These are phyloP conservation scores for Puccinia novopanici DNA, from an alignment of 1,284 basidiomycete species.

Conservation along the genomic window DNA sequence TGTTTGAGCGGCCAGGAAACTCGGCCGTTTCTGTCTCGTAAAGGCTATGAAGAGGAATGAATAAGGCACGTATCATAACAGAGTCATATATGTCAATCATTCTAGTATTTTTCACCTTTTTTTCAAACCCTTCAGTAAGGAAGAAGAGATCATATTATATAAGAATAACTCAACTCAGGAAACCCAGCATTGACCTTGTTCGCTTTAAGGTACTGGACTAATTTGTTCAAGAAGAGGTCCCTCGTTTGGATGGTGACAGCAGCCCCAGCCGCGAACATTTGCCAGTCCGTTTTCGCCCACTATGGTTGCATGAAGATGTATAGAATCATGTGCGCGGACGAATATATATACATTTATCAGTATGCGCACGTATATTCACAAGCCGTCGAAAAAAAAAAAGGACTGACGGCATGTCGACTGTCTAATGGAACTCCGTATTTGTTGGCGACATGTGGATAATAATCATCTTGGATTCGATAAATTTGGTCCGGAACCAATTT, in stretches of 20 bases:
- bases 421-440: slow-evolving; percentile 59
- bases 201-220: slow-evolving; percentile 57
- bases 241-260: slow-evolving; percentile 54
- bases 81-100: neutral
- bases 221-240: slow-evolving; percentile 57
- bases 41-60: slow-evolving; percentile 48
- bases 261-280: slow-evolving; percentile 58
- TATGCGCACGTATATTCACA: neutral
- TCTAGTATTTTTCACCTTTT: too few relatives aligned
- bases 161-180: slow-evolving; percentile 58
- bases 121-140: too few relatives aligned
- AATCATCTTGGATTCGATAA: slow-evolving; percentile 58
- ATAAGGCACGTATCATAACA: neutral
- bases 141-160: slow-evolving; percentile 23
- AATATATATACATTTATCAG: neutral
- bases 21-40: slow-evolving; percentile 54
- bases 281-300: slow-evolving; percentile 58
- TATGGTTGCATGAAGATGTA: neutral
- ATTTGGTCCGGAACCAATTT: slow-evolving; percentile 57
- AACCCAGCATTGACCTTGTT: slow-evolving; percentile 58
- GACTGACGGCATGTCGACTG: slow-evolving; percentile 57
- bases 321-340: too few relatives aligned
- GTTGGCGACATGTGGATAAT: slow-evolving; percentile 56
- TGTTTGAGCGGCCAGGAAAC: slow-evolving; percentile 53
- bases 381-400: slow-evolving; percentile 52